Conservation (phyloP, 257 asterid species). For the Dorcoceras hygrometricum region DNA sequence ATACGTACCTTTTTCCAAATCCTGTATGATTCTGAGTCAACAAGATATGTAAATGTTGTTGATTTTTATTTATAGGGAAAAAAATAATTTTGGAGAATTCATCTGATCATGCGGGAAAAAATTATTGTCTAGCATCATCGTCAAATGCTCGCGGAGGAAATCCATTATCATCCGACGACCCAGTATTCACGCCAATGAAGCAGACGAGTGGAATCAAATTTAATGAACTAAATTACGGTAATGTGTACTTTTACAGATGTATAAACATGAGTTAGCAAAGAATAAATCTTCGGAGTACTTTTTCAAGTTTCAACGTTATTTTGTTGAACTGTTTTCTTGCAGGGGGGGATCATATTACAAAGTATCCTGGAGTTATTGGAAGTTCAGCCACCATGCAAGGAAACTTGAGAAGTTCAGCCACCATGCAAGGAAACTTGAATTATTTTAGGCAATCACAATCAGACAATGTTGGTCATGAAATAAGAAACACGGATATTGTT, state of each 20-base stretch:
- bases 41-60: no score
- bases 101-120: background rate
- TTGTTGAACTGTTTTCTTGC: background rate
- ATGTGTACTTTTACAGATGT: no score
- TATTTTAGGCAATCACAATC: background rate
- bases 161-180: no score
- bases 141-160: no score
- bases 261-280: background rate
- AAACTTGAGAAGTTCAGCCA: no score
- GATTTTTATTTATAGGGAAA: background rate
- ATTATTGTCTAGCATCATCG: background rate
- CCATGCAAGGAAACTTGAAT: background rate
- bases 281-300: no score
- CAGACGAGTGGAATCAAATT: no score
- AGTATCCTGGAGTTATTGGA: background rate
- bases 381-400: background rate
- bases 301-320: slow-evolving; percentile 8
- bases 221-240: background rate
- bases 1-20: no score
- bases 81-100: background rate
- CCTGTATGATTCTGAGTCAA: background rate
- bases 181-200: no score
- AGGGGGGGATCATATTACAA: background rate
- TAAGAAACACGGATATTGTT: no score
- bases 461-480: no score